Base-by-base conservation (phyloP, 1,284 basidiomycete genomes). In the Ustilago cynodontis region DNA sequence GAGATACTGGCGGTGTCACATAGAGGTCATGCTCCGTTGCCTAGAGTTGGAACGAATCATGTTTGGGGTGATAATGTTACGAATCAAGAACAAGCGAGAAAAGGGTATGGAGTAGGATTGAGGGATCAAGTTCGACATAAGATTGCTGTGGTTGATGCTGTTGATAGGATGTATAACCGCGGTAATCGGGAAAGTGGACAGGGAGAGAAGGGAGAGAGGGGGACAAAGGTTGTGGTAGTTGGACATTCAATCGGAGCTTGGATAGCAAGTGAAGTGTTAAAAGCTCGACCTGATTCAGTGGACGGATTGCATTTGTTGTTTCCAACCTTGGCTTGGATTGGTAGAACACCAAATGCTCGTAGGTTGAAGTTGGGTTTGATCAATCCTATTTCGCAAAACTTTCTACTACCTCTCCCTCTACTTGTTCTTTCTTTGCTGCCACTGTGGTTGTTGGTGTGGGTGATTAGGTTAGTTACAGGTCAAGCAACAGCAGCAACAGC, bases 211-310 rank as follows among this genome's bases (percentile, higher is more conserved):
- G 39, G 13, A 9, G 56, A 35, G 41, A 41, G 49, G 16, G 52
- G 47, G 31, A 67, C 69, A 13, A 70, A 79, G 57, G 47, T 82
- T 22, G 70, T 83, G 22, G 18, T 83, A 2, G 65, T 68, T 8
- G 79, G 79, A 10, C 82, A 83, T 53, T 71, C 65, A 22, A 75
- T 83, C 3, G 82, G 82, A 20, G 68, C 77, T 20, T 83, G 77
- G 67, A 82, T 82, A 5, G 71, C 66, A 6, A 37, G 61, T 18
- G 61, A 78, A 56, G 63, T 71, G 47, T 35, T 82, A 7, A 65
- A 79, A 39, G 60, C 57, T 26, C 55, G 75, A 22, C 59, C 59
- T 8, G 62, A 58, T 4, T 47, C 50, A 7, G 59, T 83, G 24
- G 74, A 73, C 26, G 75, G 63, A 3, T 5, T 82, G 50, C 80